Evolutionary conservation across 768 basidiomycete genomes (phyloP), one percentile per base, ranked within the genome.

Genomic region (Lanmaoa rubissima): DNA sequence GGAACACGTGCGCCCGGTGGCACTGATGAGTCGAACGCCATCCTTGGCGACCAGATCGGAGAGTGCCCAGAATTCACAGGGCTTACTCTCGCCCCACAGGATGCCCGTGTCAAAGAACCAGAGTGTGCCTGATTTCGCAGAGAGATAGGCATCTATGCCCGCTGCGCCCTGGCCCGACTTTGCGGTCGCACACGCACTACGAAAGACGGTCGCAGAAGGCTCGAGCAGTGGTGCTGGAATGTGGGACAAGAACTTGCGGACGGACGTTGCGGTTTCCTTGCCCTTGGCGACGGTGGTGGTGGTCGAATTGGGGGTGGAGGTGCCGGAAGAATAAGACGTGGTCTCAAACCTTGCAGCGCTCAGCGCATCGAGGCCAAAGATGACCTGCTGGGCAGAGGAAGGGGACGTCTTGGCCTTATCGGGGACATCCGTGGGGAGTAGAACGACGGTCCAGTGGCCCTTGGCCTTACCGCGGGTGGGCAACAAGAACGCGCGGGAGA

Each of bases 21-120:
- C 86, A 24, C 82, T 83, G 45, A 86, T 73, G 24, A 88, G 68
- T 47, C 82, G 64, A 61, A 83, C 73, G 16, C 78, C 84, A 19
- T 82, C 82, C 55, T 75, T 78, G 50, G 75, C 71, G 17, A 80
- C 67, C n/a, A 92, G 69, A 60, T 86, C 82, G 44, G 78, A 75
- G 24, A 87, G 70, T 4, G 84, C 72, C 84, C 89, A 91, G 64
- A 88, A 91, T 61, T 89, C 86, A 64, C 86, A 89, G 3, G 88
- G 88, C 60, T 87, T 87, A 65, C 80, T 82, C 66, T 90, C 85
- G 24, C 86, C 88, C 82, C 86, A 87, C 9, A 92, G 77, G 16
- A 92, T 77, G 7, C 88, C 90, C 24, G 76, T 74, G 40, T 77
- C 72, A 45, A 86, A 75, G 75, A 91, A 92, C 85, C 88, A 88